A percentile compares a stretch with the other conserved stretches of the same genome.
Conservation (phyloP, 192 early-diverging fungal genomes). For the Mortierella claussenii region DNA sequence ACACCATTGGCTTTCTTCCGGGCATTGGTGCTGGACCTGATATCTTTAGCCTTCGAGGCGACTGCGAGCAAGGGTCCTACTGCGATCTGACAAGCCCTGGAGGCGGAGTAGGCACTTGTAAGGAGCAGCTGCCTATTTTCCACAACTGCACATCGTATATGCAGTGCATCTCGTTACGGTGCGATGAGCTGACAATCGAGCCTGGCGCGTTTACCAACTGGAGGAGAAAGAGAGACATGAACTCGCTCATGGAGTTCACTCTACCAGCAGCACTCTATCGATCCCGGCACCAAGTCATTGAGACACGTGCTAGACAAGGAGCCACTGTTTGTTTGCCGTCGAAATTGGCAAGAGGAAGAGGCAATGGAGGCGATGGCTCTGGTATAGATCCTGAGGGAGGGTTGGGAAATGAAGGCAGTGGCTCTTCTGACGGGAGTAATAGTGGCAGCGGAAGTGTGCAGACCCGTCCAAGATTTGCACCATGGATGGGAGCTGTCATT, state of each 20-base stretch:
- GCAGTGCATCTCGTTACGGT: slow-evolving; percentile 34
- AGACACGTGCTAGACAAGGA: neutral
- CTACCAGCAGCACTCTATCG: neutral
- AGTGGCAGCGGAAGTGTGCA: neutral
- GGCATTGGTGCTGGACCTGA: slow-evolving; percentile 13
- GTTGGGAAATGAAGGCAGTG: neutral
- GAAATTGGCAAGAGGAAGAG: too few species aligned
- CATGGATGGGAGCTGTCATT: slow-evolving; percentile 27
- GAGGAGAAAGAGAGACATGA: neutral
- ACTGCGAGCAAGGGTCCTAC: slow-evolving; percentile 38
- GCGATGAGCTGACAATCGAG: neutral
- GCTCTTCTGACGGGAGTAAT: neutral
- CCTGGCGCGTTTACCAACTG: neutral
- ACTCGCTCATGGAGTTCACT: too few species aligned
- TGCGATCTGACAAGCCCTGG: slow-evolving; percentile 19
- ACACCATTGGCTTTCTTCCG: slow-evolving; percentile 1
- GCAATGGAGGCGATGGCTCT: neutral
- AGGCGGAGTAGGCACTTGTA: slow-evolving; percentile 14
- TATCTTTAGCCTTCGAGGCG: slow-evolving; percentile 25
- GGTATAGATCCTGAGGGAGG: neutral
- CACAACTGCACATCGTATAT: slow-evolving; percentile 37
- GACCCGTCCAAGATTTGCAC: neutral
- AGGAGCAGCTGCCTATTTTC: slow-evolving; percentile 25
- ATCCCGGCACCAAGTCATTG: neutral
- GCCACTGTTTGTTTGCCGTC: slow-evolving; percentile 23